Conservation (phyloP, 2,329 filamentous ascomycete species). For the Fusarium udum region DNA sequence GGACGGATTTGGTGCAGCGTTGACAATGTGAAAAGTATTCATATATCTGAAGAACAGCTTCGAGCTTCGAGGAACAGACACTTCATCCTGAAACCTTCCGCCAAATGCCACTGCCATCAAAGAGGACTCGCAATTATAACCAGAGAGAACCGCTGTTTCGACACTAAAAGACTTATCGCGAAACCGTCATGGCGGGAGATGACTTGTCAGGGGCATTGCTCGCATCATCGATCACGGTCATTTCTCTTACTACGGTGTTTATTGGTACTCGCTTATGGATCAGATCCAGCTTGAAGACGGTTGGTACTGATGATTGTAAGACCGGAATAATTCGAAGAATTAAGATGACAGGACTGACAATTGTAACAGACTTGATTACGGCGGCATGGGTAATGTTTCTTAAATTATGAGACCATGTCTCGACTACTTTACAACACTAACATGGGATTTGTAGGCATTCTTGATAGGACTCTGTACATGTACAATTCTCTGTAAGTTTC, state of each 20-base stretch:
- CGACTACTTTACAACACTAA: not conserved
- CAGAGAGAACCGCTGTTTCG: not conserved
- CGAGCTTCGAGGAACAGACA: not conserved
- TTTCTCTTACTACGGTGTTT: conserved; percentile 21
- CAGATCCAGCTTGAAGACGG: conserved; percentile 19
- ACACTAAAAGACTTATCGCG: not conserved
- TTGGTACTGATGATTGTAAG: conserved; percentile 27
- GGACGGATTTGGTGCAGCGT: not conserved
- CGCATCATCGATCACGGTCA: conserved; percentile 16
- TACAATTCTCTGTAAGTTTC: conserved; percentile 9
- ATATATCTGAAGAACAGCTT: not conserved
- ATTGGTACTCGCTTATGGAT: conserved; percentile 24
- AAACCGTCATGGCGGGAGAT: conserved; percentile 7
- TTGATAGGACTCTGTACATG: conserved; percentile 10
- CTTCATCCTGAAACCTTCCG: not conserved
- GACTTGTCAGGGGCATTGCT: conserved; percentile 23
- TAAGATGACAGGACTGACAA: not conserved
- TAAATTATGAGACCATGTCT: not conserved
- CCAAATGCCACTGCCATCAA: not conserved
- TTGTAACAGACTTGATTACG: conserved; percentile 15
- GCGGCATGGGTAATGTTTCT: conserved; percentile 16
- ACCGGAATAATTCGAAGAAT: not conserved
- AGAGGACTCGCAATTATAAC: not conserved
- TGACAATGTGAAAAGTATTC: not conserved
- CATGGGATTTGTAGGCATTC: conserved; percentile 4